Conservation (phyloP, 1,284 basidiomycete species). For the Entoloma clypeatum region DNA sequence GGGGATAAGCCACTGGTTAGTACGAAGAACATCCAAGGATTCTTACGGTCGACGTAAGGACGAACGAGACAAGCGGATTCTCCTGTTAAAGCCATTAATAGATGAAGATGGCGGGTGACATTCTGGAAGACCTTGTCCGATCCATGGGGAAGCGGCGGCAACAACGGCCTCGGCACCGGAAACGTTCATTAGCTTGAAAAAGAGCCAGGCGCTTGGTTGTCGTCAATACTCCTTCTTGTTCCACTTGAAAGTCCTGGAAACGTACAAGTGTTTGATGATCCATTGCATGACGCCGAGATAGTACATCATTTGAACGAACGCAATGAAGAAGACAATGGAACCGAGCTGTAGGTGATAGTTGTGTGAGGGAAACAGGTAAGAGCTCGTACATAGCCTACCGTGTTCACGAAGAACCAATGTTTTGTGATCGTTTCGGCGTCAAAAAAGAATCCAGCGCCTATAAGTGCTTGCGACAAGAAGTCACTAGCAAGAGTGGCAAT, state of each 20-base stretch:
- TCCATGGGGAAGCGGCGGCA: slow-evolving; percentile 87
- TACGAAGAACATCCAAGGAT: background rate
- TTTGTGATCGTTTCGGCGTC: slow-evolving; percentile 54
- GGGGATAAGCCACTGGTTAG: slow-evolving; percentile 9
- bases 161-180: slow-evolving; percentile 92
- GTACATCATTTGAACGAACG: slow-evolving; percentile 85
- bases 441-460: slow-evolving; percentile 79
- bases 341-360: slow-evolving; percentile 42
- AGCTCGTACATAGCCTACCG: slow-evolving; percentile 37
- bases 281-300: slow-evolving; percentile 88
- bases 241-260: slow-evolving; percentile 17
- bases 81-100: slow-evolving; percentile 35
- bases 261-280: slow-evolving; percentile 77
- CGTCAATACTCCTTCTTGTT: too few species aligned
- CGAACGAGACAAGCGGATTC: slow-evolving; percentile 82
- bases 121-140: slow-evolving; percentile 57
- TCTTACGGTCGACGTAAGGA: slow-evolving; percentile 73
- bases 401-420: slow-evolving; percentile 81
- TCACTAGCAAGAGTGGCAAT: slow-evolving; percentile 72
- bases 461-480: slow-evolving; percentile 60
- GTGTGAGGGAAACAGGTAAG: background rate
- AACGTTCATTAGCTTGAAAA: slow-evolving; percentile 84
- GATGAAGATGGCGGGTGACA: background rate
- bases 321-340: slow-evolving; percentile 84
- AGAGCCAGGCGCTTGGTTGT: slow-evolving; percentile 81